Percentiles rank a stretch among this genome's conserved stretches.
Evolutionary conservation across 305 asterid species (phyloP).

Genomic region (Fraxinus paxiana): DNA sequence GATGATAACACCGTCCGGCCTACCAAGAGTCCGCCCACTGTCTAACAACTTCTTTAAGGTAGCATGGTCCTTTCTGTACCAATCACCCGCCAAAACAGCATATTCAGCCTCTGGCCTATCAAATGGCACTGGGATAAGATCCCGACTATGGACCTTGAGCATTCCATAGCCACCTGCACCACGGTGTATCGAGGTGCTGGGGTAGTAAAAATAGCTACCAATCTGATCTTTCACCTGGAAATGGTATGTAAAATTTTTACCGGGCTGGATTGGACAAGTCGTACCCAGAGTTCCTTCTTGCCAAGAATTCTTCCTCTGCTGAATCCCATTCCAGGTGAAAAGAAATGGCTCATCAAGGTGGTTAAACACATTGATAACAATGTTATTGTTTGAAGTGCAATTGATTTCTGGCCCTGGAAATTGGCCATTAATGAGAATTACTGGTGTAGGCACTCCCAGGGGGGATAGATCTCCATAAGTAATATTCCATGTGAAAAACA

Average conservation of each 20-base stretch:
- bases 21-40: slow-evolving; percentile 19
- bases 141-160: slow-evolving; percentile 39
- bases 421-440: slow-evolving; percentile 46
- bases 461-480: slow-evolving; percentile 47
- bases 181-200: slow-evolving; percentile 46
- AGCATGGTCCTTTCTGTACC: slow-evolving; percentile 43
- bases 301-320: slow-evolving; percentile 68
- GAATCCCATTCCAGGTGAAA: slow-evolving; percentile 59
- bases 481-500: slow-evolving; percentile 40
- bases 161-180: slow-evolving; percentile 50
- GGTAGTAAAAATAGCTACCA: slow-evolving; percentile 48
- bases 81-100: slow-evolving; percentile 44
- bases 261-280: slow-evolving; percentile 50
- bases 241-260: slow-evolving; percentile 39
- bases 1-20: slow-evolving; percentile 36
- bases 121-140: slow-evolving; percentile 53
- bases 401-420: slow-evolving; percentile 64
- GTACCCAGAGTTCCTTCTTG: slow-evolving; percentile 52
- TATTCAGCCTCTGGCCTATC: slow-evolving; percentile 43
- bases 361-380: slow-evolving; percentile 49
- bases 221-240: slow-evolving; percentile 69
- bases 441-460: slow-evolving; percentile 45
- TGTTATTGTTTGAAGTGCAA: slow-evolving; percentile 56
- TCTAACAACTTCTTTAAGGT: slow-evolving; percentile 27
- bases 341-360: slow-evolving; percentile 57